Percentiles rank a stretch among this genome's conserved stretches.
Evolutionary conservation across 2,329 filamentous ascomycete species (phyloP).

Genomic region (Sporothrix variecibatus): DNA sequence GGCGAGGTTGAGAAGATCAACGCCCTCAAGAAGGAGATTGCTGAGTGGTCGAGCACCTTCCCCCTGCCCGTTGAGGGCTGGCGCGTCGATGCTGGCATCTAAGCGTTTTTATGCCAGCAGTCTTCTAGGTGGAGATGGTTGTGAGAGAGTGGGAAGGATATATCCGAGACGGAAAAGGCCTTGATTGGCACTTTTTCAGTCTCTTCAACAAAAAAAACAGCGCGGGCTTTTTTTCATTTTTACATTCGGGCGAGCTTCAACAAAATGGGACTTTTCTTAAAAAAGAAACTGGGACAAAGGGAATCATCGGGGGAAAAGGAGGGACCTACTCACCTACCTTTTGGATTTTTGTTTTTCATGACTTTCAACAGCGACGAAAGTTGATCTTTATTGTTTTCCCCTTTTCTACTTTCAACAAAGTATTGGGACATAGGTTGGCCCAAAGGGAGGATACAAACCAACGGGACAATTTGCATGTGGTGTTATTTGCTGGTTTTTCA

Average conservation of each 20-base stretch:
- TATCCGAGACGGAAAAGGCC: slow-evolving; percentile 6
- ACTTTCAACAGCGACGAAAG: slow-evolving; percentile 20
- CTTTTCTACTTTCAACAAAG: slow-evolving; percentile 25
- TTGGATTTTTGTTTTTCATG: slow-evolving; percentile 3
- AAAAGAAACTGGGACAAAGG: slow-evolving; percentile 10
- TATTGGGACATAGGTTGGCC: slow-evolving; percentile 10
- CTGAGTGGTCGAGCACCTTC: slow-evolving; percentile 83
- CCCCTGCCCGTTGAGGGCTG: slow-evolving; percentile 83
- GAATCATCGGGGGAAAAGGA: not conserved
- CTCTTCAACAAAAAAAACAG: slow-evolving; percentile 14
- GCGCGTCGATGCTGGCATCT: slow-evolving; percentile 43
- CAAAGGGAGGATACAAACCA: not conserved
- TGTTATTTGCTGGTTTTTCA: slow-evolving; percentile 14
- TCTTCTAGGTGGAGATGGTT: not conserved
- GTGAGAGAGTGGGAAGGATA: not conserved
- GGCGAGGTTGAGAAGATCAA: slow-evolving; percentile 82
- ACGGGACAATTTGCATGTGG: not conserved
- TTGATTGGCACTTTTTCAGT: not conserved
- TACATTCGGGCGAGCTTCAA: slow-evolving; percentile 3
- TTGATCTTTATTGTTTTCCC: not conserved
- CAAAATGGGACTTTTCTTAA: not conserved
- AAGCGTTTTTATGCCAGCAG: slow-evolving; percentile 14
- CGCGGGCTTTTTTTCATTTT: slow-evolving; percentile 1
- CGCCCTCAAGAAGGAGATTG: slow-evolving; percentile 84
- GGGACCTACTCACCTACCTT: not conserved